These are phyloP conservation scores for Ampelomyces quisqualis DNA, from an alignment of 2,329 filamentous ascomycete species.

Conservation along the genomic window DNA sequence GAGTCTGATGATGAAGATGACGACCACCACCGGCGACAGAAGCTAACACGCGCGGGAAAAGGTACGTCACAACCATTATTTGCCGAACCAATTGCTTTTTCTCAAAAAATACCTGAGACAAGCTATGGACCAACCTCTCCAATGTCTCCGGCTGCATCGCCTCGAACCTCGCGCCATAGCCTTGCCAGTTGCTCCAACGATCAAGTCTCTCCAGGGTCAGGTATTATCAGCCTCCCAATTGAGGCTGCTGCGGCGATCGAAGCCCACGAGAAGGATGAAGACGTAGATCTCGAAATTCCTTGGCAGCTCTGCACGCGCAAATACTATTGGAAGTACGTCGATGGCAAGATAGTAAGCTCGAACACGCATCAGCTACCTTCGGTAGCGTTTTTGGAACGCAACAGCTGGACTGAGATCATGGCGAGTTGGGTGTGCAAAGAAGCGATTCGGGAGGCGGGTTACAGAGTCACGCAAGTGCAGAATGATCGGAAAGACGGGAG, in stretches of 20 bases:
- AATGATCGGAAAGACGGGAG: slow-evolving; percentile 35
- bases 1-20: slow-evolving; percentile 42
- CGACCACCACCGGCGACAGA: slow-evolving; percentile 7
- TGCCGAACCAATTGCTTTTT: slow-evolving; percentile 23
- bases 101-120: slow-evolving; percentile 22
- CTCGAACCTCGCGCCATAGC: slow-evolving; percentile 20
- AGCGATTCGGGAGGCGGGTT: slow-evolving; percentile 39
- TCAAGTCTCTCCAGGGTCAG: slow-evolving; percentile 21
- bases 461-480: slow-evolving; percentile 33
- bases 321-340: slow-evolving; percentile 41
- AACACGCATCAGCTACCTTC: slow-evolving; percentile 34
- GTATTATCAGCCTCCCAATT: slow-evolving; percentile 29
- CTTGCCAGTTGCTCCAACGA: slow-evolving; percentile 11
- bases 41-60: slow-evolving; percentile 11
- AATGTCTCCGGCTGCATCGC: slow-evolving; percentile 31
- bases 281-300: slow-evolving; percentile 38
- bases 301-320: slow-evolving; percentile 38
- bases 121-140: slow-evolving; percentile 25
- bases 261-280: slow-evolving; percentile 36
- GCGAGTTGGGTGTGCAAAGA: slow-evolving; percentile 44
- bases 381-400: slow-evolving; percentile 30
- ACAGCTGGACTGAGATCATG: slow-evolving; percentile 40
- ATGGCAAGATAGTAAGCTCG: slow-evolving; percentile 31
- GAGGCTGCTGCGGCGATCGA: slow-evolving; percentile 36
- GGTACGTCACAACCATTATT: slow-evolving; percentile 32